Percentiles rank a stretch among this genome's conserved stretches.
Evolutionary conservation across 805 yeast species (phyloP).

Genomic region (Vanderwaltozyma polyspora): DNA sequence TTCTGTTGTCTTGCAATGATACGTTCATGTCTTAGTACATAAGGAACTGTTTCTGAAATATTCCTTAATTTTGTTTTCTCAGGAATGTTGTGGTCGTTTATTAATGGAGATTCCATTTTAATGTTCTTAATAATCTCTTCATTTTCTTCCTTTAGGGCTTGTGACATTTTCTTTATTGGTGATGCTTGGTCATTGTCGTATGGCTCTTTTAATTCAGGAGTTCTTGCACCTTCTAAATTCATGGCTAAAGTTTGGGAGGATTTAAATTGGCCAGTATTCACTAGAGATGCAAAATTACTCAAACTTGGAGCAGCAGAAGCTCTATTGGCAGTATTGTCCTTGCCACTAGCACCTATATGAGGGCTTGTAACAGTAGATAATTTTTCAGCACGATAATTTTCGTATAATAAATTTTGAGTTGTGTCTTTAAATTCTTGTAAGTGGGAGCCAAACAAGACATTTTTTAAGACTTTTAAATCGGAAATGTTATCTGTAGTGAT

Average conservation of each 20-base stretch:
- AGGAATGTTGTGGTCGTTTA: slow-evolving; percentile 25
- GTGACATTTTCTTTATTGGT: slow-evolving; percentile 30
- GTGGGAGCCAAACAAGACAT: slow-evolving; percentile 74
- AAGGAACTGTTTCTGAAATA: slow-evolving; percentile 78
- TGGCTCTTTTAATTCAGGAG: slow-evolving; percentile 1
- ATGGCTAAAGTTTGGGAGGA: slow-evolving; percentile 14
- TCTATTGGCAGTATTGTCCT: slow-evolving; percentile 8
- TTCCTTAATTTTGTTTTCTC: slow-evolving; percentile 59
- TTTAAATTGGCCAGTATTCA: slow-evolving; percentile 26
- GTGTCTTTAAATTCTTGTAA: slow-evolving; percentile 70
- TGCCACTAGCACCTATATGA: slow-evolving; percentile 6
- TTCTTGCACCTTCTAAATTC: not conserved
- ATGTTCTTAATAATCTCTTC: slow-evolving; percentile 29
- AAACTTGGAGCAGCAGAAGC: slow-evolving; percentile 28
- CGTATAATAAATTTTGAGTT: slow-evolving; percentile 67
- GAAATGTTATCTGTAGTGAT: slow-evolving; percentile 40
- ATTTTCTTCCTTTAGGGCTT: slow-evolving; percentile 28
- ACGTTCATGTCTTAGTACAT: slow-evolving; percentile 66
- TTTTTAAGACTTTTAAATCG: slow-evolving; percentile 47
- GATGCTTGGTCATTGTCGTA: slow-evolving; percentile 19
- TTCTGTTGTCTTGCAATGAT: slow-evolving; percentile 65
- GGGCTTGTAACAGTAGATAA: slow-evolving; percentile 43
- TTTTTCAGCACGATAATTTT: slow-evolving; percentile 69
- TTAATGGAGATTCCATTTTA: slow-evolving; percentile 27
- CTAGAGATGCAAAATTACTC: slow-evolving; percentile 27